Conservation (phyloP, 1,284 basidiomycete species). For the Fomitopsis betulina region DNA sequence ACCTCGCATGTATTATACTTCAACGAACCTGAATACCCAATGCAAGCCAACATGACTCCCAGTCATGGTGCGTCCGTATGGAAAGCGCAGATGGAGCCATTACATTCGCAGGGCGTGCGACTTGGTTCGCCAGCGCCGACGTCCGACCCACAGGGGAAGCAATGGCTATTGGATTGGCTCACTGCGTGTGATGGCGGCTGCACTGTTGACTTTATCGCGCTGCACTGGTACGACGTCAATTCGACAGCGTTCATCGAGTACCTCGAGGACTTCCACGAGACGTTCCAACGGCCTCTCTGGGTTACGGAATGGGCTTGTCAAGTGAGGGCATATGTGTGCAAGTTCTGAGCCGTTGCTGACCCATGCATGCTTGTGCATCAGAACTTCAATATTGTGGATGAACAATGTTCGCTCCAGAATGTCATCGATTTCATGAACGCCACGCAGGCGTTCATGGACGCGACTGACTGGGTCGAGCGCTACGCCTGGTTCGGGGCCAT, state of each 20-base stretch:
- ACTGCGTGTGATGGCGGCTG: conserved; percentile 35
- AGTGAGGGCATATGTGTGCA: conserved; percentile 12
- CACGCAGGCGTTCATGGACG: conserved; percentile 38
- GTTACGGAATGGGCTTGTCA: conserved; percentile 40
- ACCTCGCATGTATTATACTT: conserved; percentile 29
- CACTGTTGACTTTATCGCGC: conserved; percentile 38
- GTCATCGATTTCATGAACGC: conserved; percentile 37
- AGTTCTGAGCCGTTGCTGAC: background rate
- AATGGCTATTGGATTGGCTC: conserved; percentile 38
- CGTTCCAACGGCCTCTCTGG: conserved; percentile 38
- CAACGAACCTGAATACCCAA: conserved; percentile 32
- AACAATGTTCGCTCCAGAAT: conserved; percentile 32
- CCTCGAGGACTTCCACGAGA: conserved; percentile 35
- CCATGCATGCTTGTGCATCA: conserved; percentile 7
- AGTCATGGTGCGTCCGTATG: conserved; percentile 28
- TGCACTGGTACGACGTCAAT: conserved; percentile 40
- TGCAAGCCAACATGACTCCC: conserved; percentile 31
- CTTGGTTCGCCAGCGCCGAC: conserved; percentile 40
- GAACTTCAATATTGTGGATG: conserved; percentile 30
- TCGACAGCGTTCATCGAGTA: conserved; percentile 34
- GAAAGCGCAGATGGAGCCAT: conserved; percentile 31
- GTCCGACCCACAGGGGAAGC: conserved; percentile 33
- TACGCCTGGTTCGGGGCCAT: conserved; percentile 46
- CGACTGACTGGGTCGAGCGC: conserved; percentile 37
- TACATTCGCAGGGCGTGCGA: conserved; percentile 29